Percentiles rank a stretch among this genome's conserved stretches.
These are phyloP conservation scores for Solanum ossicruentum DNA, from an alignment of 257 asterid species.

Conservation along the genomic window DNA sequence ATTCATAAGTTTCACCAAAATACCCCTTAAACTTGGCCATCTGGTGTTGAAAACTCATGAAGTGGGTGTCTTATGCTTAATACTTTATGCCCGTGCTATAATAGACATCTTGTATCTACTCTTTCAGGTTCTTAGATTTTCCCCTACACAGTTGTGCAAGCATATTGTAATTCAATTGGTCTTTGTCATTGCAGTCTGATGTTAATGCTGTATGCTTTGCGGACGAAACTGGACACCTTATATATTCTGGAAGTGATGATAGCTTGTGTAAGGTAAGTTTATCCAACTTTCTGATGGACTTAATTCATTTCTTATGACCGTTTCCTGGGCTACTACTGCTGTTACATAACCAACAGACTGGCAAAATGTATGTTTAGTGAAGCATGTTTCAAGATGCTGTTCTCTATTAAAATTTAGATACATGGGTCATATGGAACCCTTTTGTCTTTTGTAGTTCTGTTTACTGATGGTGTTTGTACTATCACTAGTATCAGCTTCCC, in stretches of 20 bases:
- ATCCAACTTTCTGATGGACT: background rate
- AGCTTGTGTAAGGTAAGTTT: constrained; percentile 72
- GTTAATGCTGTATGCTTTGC: constrained; percentile 97
- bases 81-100: background rate
- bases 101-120: background rate
- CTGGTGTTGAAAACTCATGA: background rate
- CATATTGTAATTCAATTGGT: background rate
- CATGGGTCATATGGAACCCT: background rate
- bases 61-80: background rate
- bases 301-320: background rate
- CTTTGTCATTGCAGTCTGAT: constrained; percentile 61
- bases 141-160: background rate
- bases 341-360: background rate
- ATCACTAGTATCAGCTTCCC: background rate
- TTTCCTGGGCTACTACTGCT: background rate
- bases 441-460: background rate
- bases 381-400: background rate
- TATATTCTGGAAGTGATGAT: constrained; percentile 98
- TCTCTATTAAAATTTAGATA: background rate
- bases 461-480: background rate
- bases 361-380: background rate
- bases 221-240: constrained; percentile 82
- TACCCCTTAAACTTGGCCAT: background rate
- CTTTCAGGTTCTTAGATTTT: background rate
- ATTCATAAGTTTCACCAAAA: background rate